A percentile compares a stretch with the other conserved stretches of the same genome.
These are phyloP conservation scores for Monascus ruber DNA, from an alignment of 2,329 filamentous ascomycete species.

Conservation along the genomic window DNA sequence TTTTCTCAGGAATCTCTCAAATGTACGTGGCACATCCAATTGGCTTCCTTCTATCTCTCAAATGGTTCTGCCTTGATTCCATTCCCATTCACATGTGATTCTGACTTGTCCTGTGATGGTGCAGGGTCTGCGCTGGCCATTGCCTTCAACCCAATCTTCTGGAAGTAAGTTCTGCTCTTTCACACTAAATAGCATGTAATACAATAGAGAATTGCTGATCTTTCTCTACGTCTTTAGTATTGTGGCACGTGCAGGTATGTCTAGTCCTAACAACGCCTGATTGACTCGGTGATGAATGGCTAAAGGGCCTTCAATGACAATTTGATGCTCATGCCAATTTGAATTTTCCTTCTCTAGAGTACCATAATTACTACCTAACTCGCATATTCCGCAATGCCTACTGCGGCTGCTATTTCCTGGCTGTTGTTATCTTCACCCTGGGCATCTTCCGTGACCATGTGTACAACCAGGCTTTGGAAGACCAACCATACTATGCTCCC, in stretches of 20 bases:
- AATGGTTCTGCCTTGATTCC: background rate
- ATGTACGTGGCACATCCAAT: constrained; percentile 37
- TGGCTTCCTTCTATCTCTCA: constrained; percentile 3
- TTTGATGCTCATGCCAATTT: constrained; percentile 2
- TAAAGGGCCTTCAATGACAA: too few species aligned
- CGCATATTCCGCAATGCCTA: constrained; percentile 72
- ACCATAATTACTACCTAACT: constrained; percentile 79
- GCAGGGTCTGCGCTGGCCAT: constrained; percentile 72
- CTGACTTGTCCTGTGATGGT: constrained; percentile 5
- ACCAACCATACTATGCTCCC: constrained; percentile 63
- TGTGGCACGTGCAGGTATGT: constrained; percentile 64
- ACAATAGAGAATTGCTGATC: constrained; percentile 7
- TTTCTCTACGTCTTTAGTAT: constrained; percentile 43
- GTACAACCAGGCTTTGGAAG: constrained; percentile 71
- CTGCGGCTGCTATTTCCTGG: constrained; percentile 79
- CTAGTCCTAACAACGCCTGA: constrained; percentile 1
- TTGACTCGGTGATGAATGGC: too few species aligned
- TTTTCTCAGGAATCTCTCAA: constrained; percentile 55
- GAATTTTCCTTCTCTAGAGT: constrained; percentile 48
- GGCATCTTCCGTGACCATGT: constrained; percentile 80
- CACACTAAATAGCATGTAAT: constrained; percentile 1
- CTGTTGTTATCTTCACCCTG: constrained; percentile 77
- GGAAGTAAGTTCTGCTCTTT: constrained; percentile 63
- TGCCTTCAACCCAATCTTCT: constrained; percentile 95
- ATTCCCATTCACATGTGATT: constrained; percentile 18